Evolutionary conservation across 2,329 filamentous ascomycete genomes (phyloP).

Genomic region (Polychaeton citri): DNA sequence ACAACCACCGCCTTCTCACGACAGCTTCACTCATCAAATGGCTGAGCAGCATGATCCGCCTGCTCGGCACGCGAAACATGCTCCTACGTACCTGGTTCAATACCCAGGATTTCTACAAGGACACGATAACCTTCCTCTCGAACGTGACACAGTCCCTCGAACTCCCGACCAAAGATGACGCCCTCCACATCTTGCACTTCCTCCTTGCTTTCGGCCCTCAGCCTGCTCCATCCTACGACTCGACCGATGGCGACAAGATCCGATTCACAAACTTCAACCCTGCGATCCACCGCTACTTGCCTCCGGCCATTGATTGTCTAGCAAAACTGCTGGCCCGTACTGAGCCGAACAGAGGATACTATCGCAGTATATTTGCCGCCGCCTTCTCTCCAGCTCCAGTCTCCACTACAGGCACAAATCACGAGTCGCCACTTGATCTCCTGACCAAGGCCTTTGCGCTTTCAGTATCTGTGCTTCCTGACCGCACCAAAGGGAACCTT

Average conservation of each 20-base stretch:
- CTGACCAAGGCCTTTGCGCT: conserved; percentile 78
- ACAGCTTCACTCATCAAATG: conserved; percentile 70
- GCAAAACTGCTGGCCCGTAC: conserved; percentile 87
- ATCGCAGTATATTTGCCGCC: conserved; percentile 65
- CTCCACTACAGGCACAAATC: conserved; percentile 7
- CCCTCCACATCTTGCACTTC: conserved; percentile 74
- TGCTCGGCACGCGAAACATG: conserved; percentile 79
- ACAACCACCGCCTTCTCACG: conserved; percentile 63
- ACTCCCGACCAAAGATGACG: conserved; percentile 75
- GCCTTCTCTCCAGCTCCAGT: conserved; percentile 35
- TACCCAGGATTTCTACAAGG: conserved; percentile 94
- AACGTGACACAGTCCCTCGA: conserved; percentile 68
- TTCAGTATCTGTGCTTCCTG: conserved; percentile 72
- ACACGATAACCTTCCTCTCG: conserved; percentile 75
- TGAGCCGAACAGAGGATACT: conserved; percentile 80
- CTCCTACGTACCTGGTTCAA: conserved; percentile 70
- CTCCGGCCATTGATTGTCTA: conserved; percentile 75
- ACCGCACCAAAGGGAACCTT: conserved; percentile 46
- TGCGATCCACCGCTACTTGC: conserved; percentile 70
- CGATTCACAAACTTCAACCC: conserved; percentile 76
- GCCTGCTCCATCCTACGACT: conserved; percentile 48
- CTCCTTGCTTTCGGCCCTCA: conserved; percentile 78
- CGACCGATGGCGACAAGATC: conserved; percentile 31
- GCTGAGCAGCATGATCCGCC: conserved; percentile 68
- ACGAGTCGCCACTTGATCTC: conserved; percentile 55